These are phyloP conservation scores for Sutorius australiensis DNA, from an alignment of 768 basidiomycete species.

Conservation along the genomic window DNA sequence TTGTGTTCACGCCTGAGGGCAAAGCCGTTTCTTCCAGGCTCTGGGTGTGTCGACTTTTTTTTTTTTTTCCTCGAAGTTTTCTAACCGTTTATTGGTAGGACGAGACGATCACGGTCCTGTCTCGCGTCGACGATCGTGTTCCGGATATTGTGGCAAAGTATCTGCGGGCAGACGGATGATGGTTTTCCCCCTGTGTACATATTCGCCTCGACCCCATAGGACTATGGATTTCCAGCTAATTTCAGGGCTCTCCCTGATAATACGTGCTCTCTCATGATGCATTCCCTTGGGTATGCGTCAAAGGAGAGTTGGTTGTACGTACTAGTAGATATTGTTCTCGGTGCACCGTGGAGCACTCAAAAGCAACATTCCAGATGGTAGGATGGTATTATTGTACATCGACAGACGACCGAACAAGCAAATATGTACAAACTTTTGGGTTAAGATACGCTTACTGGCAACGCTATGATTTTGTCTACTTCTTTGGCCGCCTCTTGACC, in stretches of 20 bases:
- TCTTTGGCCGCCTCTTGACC: slow-evolving; percentile 59
- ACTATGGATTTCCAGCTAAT: too few relatives aligned
- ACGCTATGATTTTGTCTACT: slow-evolving; percentile 14
- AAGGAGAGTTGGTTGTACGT: too few relatives aligned
- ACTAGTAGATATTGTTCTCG: too few relatives aligned
- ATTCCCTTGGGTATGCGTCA: too few relatives aligned
- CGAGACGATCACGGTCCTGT: slow-evolving; percentile 16
- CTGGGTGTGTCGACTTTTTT: slow-evolving; percentile 23
- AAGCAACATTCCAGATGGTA: not conserved
- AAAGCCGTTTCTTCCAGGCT: slow-evolving; percentile 20
- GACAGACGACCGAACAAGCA: slow-evolving; percentile 3
- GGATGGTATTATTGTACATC: slow-evolving; percentile 18
- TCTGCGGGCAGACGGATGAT: not conserved
- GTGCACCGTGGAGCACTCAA: too few relatives aligned
- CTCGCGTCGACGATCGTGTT: slow-evolving; percentile 14
- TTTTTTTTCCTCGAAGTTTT: not conserved
- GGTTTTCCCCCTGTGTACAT: not conserved
- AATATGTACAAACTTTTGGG: not conserved
- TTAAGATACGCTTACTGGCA: slow-evolving; percentile 3
- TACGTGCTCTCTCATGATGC: too few relatives aligned
- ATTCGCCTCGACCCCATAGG: too few relatives aligned
- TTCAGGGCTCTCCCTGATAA: too few relatives aligned
- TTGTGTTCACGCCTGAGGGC: slow-evolving; percentile 27
- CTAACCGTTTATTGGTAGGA: slow-evolving; percentile 1
- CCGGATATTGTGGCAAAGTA: slow-evolving; percentile 14